Percentiles rank a stretch among this genome's conserved stretches.
Conservation (phyloP, 257 asterid species). For the Ophiorrhiza pumila region DNA sequence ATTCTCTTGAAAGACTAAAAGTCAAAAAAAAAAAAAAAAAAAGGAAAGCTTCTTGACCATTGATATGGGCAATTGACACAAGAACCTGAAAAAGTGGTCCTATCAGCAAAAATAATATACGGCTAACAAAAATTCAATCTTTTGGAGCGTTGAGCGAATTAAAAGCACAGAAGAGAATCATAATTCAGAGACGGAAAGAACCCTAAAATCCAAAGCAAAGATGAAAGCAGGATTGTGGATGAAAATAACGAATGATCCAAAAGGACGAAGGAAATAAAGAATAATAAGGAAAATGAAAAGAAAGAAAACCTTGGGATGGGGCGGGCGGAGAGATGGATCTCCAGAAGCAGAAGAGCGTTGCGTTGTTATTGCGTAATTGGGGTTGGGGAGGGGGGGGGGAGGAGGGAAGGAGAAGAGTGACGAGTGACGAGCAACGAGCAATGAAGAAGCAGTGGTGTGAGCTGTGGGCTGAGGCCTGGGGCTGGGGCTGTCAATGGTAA, state of each 20-base stretch:
- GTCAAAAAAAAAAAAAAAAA: neutral
- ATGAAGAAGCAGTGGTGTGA: too few relatives aligned
- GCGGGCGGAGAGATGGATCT: too few relatives aligned
- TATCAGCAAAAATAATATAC: neutral
- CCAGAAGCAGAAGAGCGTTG: too few relatives aligned
- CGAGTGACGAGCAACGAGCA: too few relatives aligned
- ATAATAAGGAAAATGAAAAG: neutral
- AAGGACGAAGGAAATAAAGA: neutral
- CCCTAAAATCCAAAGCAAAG: slow-evolving; percentile 10
- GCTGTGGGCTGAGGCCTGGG: too few relatives aligned
- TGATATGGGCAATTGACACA: too few relatives aligned
- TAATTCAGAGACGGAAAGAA: neutral
- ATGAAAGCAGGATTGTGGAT: neutral
- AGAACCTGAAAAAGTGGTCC: neutral
- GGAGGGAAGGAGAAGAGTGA: too few relatives aligned
- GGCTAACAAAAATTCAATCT: neutral
- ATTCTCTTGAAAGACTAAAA: neutral
- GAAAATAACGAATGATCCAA: neutral
- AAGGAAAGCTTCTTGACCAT: neutral
- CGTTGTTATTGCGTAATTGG: too few relatives aligned
- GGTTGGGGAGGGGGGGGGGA: too few relatives aligned
- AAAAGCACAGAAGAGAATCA: neutral
- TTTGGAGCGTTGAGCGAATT: neutral
- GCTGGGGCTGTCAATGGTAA: too few relatives aligned
- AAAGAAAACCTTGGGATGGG: slow-evolving; percentile 21